Conservation (phyloP, 352 stramenopile species). For the Globisporangium irregulare region DNA sequence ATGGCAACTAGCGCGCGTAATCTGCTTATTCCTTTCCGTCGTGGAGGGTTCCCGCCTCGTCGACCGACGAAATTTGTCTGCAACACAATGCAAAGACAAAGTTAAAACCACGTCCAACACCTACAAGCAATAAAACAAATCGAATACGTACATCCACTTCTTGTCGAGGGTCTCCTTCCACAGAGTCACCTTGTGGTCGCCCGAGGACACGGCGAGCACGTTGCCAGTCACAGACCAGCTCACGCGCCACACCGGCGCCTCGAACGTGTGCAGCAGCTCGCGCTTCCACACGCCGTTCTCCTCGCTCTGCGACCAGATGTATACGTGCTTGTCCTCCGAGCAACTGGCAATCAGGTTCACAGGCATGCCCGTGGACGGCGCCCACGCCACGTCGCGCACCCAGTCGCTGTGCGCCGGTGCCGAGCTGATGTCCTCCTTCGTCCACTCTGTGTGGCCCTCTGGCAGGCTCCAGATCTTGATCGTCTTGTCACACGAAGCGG, state of each 20-base stretch:
- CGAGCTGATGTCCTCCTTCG: slow-evolving; percentile 72
- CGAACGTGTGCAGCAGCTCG: slow-evolving; percentile 92
- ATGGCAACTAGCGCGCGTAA: neutral
- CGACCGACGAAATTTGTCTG: slow-evolving; percentile 89
- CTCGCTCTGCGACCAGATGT: slow-evolving; percentile 94
- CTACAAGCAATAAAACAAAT: neutral
- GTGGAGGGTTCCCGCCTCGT: slow-evolving; percentile 79
- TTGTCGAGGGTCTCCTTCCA: slow-evolving; percentile 98
- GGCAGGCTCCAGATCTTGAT: slow-evolving; percentile 95
- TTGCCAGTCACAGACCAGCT: slow-evolving; percentile 98
- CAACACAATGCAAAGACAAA: slow-evolving; percentile 13
- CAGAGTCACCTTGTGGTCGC: slow-evolving; percentile 96
- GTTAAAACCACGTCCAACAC: slow-evolving; percentile 1
- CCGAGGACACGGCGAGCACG: slow-evolving; percentile 96
- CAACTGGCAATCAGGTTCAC: slow-evolving; percentile 93
- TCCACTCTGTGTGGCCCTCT: slow-evolving; percentile 76
- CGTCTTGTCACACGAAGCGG: slow-evolving; percentile 96
- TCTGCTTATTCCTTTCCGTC: slow-evolving; percentile 60
- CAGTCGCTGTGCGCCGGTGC: slow-evolving; percentile 91
- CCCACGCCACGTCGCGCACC: slow-evolving; percentile 98
- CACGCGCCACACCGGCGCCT: slow-evolving; percentile 97
- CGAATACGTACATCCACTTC: slow-evolving; percentile 89
- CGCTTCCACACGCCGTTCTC: slow-evolving; percentile 86
- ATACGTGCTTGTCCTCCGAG: slow-evolving; percentile 89
- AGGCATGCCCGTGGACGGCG: slow-evolving; percentile 91